Evolutionary conservation across 129 eudicot species (phyloP), one percentile per base, ranked within the genome.

Genomic region (Heracleum sosnowskyi): DNA sequence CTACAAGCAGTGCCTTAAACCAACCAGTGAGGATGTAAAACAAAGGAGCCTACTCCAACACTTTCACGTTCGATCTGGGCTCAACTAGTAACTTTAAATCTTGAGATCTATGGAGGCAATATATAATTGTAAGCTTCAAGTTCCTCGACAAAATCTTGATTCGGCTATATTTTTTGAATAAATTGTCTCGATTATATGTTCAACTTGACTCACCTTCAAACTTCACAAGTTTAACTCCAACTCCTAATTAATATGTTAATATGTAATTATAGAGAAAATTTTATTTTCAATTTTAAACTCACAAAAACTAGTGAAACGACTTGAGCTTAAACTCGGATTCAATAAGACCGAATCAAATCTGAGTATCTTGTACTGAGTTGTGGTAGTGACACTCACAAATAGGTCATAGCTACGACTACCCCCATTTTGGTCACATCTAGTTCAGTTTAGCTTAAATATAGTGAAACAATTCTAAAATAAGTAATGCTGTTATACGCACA

Each of bases 1-100:
- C 89, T 88, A 86, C 89, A 84, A 83, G 79, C 79, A 69, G 79
- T 42, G 86, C 87, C 51, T 83, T 79, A 76, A 87, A 76, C 79
- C 68, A 26, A 60, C 33, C 34, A 26, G 15, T 60, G 68, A 22
- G 68, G 68, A 4, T 60, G 64, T 22, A 55, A n/a, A n/a, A n/a
- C n/a, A n/a, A 57, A 60, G 68, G 68, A 60, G 68, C 68, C 11
- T 60, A 60, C 17, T 60, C 16, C 68, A 22, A 57, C 68, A 60
- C 33, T 26, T n/a, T 26, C 33, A 60, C 68, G 33, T 60, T 60
- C 33, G 15, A 60, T 60, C 68, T 60, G 68, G 33, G 33, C 33
- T 60, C 68, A 60, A 26, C 34, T 60, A 60, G 34, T 11, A 60
- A 60, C 2, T n/a, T 8, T 8, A 2, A 2, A 60, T 60, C 33